phyloP scores from a whole-genome alignment of 2,329 filamentous ascomycete genomes.

The Clarireedia homoeocarpa region DNA sequence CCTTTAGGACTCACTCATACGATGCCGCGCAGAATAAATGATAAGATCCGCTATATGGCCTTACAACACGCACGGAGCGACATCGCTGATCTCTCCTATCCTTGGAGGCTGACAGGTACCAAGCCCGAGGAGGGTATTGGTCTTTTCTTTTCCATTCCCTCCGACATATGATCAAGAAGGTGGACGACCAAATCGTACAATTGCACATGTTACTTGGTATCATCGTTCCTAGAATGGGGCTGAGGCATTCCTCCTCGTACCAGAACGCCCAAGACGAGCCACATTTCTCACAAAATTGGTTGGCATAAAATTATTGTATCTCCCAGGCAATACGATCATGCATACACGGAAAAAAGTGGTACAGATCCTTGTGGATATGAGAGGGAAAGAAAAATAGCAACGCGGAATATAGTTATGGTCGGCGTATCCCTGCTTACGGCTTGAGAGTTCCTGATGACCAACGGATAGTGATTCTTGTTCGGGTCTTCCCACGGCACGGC shows the following conservation, averaged over 20 bases:
- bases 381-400: no score
- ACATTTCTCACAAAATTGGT: background rate
- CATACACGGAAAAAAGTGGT: background rate
- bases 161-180: background rate
- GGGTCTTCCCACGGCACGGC: slow-evolving; percentile 5
- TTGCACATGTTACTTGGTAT: background rate
- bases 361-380: background rate
- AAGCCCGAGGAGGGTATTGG: background rate
- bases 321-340: background rate
- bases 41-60: background rate
- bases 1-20: background rate
- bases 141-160: background rate
- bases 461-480: background rate
- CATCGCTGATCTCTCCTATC: background rate
- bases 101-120: slow-evolving; percentile 4
- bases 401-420: background rate
- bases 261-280: background rate
- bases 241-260: background rate
- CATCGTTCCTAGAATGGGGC: background rate
- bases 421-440: background rate
- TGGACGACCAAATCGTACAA: background rate
- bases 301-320: background rate
- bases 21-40: background rate
- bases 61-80: background rate
- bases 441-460: slow-evolving; percentile 4